phyloP scores from a whole-genome alignment of 2,329 filamentous ascomycete species.

The Aureobasidium subglaciale region DNA sequence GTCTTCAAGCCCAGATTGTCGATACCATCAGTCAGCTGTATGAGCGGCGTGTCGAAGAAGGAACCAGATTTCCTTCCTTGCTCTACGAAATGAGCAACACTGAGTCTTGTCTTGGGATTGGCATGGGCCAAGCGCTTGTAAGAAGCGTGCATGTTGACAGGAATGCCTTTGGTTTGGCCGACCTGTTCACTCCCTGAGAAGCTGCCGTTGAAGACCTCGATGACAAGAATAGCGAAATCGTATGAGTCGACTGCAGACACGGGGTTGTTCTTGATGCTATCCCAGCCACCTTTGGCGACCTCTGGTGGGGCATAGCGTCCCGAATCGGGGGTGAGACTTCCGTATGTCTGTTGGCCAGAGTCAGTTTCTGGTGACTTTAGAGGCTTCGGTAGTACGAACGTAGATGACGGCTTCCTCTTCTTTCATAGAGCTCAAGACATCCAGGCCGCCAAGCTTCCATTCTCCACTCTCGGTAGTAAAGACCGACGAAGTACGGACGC shows the following conservation, averaged over 20 bases:
- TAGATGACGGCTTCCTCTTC: constrained; percentile 93
- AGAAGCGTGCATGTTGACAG: constrained; percentile 78
- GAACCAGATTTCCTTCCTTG: constrained; percentile 74
- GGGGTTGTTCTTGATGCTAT: constrained; percentile 75
- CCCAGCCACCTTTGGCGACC: constrained; percentile 81
- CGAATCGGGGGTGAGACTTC: constrained; percentile 78
- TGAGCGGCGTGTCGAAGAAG: constrained; percentile 89
- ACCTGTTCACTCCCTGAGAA: constrained; percentile 72
- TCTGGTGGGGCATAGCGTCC: constrained; percentile 82
- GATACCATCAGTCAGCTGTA: constrained; percentile 85
- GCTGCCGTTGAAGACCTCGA: constrained; percentile 84
- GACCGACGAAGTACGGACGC: constrained; percentile 74
- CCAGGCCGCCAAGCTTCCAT: constrained; percentile 94
- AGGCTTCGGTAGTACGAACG: constrained; percentile 37
- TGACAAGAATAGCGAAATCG: constrained; percentile 74
- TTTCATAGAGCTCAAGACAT: constrained; percentile 88
- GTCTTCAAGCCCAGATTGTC: constrained; percentile 87
- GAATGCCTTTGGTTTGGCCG: constrained; percentile 77
- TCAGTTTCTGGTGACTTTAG: neutral
- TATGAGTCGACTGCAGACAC: constrained; percentile 80
- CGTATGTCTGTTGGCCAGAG: constrained; percentile 60
- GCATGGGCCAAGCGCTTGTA: constrained; percentile 85
- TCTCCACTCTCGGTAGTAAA: constrained; percentile 95
- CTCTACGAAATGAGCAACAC: constrained; percentile 77
- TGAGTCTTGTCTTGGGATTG: constrained; percentile 83